Percentiles rank a stretch among this genome's conserved stretches.
Conservation (phyloP, 768 basidiomycete genomes). For the Suillus subalutaceus region DNA sequence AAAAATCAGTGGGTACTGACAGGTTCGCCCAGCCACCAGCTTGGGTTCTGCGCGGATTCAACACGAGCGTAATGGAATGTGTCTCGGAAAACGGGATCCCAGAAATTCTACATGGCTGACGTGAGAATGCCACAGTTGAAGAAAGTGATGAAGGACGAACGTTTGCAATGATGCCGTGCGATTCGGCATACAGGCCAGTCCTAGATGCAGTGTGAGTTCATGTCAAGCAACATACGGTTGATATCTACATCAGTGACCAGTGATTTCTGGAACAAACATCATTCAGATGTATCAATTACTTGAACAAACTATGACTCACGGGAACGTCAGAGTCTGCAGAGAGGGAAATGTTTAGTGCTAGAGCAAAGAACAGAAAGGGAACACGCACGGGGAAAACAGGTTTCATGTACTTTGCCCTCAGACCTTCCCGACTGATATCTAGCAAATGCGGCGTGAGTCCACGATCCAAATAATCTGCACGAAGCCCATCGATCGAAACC, state of each 20-base stretch:
- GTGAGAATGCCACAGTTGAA: neutral
- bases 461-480: conserved; percentile 86
- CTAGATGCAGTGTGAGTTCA: conserved; percentile 37
- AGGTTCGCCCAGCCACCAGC: conserved; percentile 92
- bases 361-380: neutral
- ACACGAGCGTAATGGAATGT: conserved; percentile 76
- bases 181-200: conserved; percentile 89
- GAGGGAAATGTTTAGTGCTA: conserved; percentile 13
- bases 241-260: conserved; percentile 78
- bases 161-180: conserved; percentile 90
- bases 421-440: conserved; percentile 76
- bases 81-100: conserved; percentile 64
- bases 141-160: conserved; percentile 40
- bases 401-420: conserved; percentile 86
- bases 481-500: conserved; percentile 85
- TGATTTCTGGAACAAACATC: conserved; percentile 63
- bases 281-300: conserved; percentile 7
- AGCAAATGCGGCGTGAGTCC: conserved; percentile 84
- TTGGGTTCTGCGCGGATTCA: conserved; percentile 61
- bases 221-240: neutral
- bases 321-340: conserved; percentile 82
- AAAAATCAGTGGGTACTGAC: conserved; percentile 41
- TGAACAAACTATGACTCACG: conserved; percentile 51
- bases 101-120: conserved; percentile 68
- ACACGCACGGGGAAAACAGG: conserved; percentile 82